phyloP scores from a whole-genome alignment of 169 alveolate species.

The Theileria annulata region DNA sequence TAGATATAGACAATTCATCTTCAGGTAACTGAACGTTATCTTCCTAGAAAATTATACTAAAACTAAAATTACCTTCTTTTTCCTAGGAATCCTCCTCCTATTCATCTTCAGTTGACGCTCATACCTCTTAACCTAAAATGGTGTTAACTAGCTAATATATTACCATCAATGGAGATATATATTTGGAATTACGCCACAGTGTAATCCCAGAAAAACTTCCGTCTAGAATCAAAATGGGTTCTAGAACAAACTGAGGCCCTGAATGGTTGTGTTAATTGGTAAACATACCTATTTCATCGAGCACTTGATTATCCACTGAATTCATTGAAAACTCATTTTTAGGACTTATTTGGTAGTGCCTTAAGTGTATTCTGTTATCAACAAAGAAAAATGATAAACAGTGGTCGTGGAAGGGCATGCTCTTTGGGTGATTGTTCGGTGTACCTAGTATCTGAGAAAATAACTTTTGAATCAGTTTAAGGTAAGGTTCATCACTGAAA shows the following conservation, averaged over 20 bases:
- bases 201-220: constrained; percentile 83
- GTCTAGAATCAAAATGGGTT: constrained; percentile 86
- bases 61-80: constrained; percentile 4
- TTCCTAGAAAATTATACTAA: neutral
- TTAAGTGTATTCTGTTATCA: constrained; percentile 87
- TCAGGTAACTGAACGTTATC: constrained; percentile 34
- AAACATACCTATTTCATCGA: constrained; percentile 83
- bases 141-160: neutral
- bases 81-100: constrained; percentile 16
- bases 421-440: constrained; percentile 94
- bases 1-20: constrained; percentile 47
- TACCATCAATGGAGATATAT: constrained; percentile 58
- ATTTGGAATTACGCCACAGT: constrained; percentile 44
- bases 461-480: constrained; percentile 70
- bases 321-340: constrained; percentile 71
- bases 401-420: constrained; percentile 95
- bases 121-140: constrained; percentile 1
- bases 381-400: constrained; percentile 86
- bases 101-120: constrained; percentile 29
- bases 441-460: constrained; percentile 86
- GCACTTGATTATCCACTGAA: constrained; percentile 79
- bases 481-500: constrained; percentile 71
- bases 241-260: constrained; percentile 91
- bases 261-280: constrained; percentile 16
- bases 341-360: constrained; percentile 90